phyloP scores from a whole-genome alignment of 352 stramenopile species.

The Plasmopara halstedii region DNA sequence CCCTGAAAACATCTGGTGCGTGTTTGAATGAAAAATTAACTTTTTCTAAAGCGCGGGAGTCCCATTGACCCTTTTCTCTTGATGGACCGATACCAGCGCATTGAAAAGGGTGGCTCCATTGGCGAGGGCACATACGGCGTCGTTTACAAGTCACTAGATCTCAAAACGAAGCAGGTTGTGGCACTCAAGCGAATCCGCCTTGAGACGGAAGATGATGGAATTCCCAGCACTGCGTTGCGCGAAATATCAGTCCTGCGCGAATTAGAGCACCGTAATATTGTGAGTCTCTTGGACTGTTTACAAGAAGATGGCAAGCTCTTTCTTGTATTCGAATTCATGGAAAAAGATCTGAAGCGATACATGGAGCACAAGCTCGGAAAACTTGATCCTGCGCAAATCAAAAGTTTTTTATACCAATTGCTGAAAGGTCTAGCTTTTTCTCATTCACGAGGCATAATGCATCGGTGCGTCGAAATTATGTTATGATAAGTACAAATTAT shows the following conservation, averaged over 20 bases:
- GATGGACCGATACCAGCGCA: conserved; percentile 89
- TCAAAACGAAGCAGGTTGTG: conserved; percentile 87
- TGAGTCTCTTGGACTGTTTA: conserved; percentile 93
- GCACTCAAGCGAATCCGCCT: conserved; percentile 96
- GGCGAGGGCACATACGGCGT: conserved; percentile 96
- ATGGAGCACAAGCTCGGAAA: conserved; percentile 87
- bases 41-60: neutral
- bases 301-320: conserved; percentile 95
- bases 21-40: neutral
- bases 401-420: conserved; percentile 82
- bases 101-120: conserved; percentile 90
- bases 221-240: conserved; percentile 96
- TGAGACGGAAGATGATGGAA: conserved; percentile 98
- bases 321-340: conserved; percentile 99
- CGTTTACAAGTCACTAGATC: conserved; percentile 94
- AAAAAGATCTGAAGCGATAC: conserved; percentile 95
- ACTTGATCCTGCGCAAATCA: conserved; percentile 53
- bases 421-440: conserved; percentile 84
- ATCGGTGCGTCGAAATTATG: conserved; percentile 37
- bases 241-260: conserved; percentile 98
- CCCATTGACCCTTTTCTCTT: neutral
- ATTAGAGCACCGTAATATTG: conserved; percentile 98
- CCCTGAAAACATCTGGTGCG: neutral
- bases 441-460: conserved; percentile 83
- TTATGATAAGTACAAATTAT: neutral